Percentiles rank a stretch among this genome's conserved stretches.
These are phyloP conservation scores for Flueggea neowawraea DNA, from an alignment of 441 rosid species.

Conservation along the genomic window DNA sequence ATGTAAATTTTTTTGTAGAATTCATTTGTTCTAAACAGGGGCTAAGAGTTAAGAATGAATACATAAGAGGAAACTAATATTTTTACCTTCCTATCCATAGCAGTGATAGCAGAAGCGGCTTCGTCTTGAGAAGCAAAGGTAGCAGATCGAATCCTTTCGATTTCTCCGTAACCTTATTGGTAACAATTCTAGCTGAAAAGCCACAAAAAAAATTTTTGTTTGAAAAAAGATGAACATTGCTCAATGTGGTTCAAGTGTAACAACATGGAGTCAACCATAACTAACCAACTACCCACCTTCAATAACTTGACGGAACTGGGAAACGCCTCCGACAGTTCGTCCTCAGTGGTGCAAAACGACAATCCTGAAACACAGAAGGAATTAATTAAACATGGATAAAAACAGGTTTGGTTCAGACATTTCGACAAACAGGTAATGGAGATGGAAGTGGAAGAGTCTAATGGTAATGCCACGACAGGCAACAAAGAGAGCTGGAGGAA, in stretches of 20 bases:
- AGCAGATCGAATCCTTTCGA: conserved; percentile 87
- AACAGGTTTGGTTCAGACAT: conserved; percentile 8
- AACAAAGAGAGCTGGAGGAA: conserved; percentile 33
- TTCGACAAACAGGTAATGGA: conserved; percentile 18
- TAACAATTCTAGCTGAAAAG: background rate
- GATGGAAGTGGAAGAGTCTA: conserved; percentile 44
- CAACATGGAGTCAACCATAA: conserved; percentile 4
- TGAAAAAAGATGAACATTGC: background rate
- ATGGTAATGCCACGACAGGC: conserved; percentile 61
- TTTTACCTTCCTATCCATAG: conserved; percentile 74
- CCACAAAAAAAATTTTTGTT: too few species aligned
- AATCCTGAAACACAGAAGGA: conserved; percentile 42
- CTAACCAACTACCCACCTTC: conserved; percentile 38
- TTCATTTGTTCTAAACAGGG: too few species aligned
- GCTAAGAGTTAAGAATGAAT: too few species aligned
- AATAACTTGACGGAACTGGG: conserved; percentile 84
- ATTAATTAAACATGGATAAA: background rate
- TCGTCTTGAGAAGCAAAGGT: conserved; percentile 84
- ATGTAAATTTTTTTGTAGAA: too few species aligned
- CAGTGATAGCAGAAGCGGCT: conserved; percentile 56
- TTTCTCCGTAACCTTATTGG: conserved; percentile 60
- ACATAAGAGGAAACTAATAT: background rate
- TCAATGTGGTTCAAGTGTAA: background rate
- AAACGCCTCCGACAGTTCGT: conserved; percentile 65
- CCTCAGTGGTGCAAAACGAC: conserved; percentile 59